These are phyloP conservation scores for Gymnopilus junonius DNA, from an alignment of 768 basidiomycete species.

Conservation along the genomic window DNA sequence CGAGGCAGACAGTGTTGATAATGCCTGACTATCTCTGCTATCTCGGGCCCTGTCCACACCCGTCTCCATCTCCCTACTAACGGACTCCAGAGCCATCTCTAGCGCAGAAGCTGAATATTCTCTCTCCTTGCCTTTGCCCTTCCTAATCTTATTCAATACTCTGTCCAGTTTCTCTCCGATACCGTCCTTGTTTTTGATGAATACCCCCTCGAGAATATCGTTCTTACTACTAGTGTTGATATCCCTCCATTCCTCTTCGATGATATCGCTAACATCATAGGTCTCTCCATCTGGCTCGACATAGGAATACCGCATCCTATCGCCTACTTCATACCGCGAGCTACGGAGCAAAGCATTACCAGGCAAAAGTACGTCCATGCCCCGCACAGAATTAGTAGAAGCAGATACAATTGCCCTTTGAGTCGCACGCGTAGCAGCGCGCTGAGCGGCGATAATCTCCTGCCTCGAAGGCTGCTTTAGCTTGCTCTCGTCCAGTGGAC, in stretches of 20 bases:
- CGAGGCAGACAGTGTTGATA: conserved; percentile 45
- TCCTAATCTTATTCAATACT: conserved; percentile 77
- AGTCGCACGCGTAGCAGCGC: conserved; percentile 83
- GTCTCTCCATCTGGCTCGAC: conserved; percentile 90
- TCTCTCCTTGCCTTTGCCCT: conserved; percentile 51
- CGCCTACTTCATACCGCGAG: conserved; percentile 69
- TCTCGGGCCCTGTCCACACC: conserved; percentile 15
- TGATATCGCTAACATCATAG: conserved; percentile 91
- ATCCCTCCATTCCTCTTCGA: conserved; percentile 87
- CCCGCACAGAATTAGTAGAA: conserved; percentile 82
- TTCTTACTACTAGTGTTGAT: conserved; percentile 42
- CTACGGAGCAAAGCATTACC: conserved; percentile 88
- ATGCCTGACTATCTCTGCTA: conserved; percentile 27
- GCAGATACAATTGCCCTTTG: conserved; percentile 84
- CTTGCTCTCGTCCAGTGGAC: conserved; percentile 22
- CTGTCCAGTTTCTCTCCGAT: conserved; percentile 74
- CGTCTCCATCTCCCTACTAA: conserved; percentile 10
- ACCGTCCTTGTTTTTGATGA: conserved; percentile 59
- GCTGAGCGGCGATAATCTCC: conserved; percentile 93
- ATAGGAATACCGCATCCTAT: conserved; percentile 90
- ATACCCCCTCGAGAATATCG: conserved; percentile 73
- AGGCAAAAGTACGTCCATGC: conserved; percentile 87
- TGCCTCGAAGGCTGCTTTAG: conserved; percentile 61
- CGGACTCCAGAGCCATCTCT: not conserved
- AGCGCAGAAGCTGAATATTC: conserved; percentile 26